phyloP scores from a whole-genome alignment of 1,139 yeast species.

The Taphrina wiesneri region DNA sequence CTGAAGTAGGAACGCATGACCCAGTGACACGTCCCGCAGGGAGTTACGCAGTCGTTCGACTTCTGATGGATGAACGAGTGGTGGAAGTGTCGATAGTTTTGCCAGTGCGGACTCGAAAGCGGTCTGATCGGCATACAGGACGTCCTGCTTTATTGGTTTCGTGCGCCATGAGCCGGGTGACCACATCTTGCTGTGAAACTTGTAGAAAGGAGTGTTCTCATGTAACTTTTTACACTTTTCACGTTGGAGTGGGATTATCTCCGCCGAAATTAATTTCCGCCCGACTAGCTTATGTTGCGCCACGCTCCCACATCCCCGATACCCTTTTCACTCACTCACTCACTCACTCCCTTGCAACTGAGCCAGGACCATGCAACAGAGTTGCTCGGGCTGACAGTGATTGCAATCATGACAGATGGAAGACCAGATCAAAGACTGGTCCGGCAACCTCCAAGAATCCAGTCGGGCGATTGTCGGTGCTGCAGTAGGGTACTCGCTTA shows the following conservation, averaged over 20 bases:
- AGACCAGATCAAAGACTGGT: neutral
- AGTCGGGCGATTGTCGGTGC: neutral
- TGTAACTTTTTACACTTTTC: neutral
- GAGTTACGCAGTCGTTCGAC: conserved; percentile 42
- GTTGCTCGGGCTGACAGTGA: no score
- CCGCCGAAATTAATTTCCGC: neutral
- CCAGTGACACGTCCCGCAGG: conserved; percentile 50
- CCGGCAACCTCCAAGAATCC: neutral
- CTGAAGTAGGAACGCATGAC: conserved; percentile 51
- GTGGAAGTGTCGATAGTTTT: conserved; percentile 50
- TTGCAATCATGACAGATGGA: no score
- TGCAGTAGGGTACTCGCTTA: neutral
- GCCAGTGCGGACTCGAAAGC: conserved; percentile 48
- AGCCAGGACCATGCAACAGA: no score
- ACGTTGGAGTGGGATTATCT: neutral
- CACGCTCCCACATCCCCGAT: neutral
- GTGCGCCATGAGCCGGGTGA: conserved; percentile 51
- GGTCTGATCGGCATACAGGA: conserved; percentile 48
- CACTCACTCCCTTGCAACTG: neutral
- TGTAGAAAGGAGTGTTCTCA: no score
- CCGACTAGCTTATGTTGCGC: neutral
- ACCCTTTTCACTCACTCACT: no score
- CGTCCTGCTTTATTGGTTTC: conserved; percentile 51
- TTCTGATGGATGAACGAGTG: conserved; percentile 49
- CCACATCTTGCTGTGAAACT: conserved; percentile 43